These are phyloP conservation scores for Funneliformis caledonium DNA, from an alignment of 371 early-diverging fungal species.

Conservation along the genomic window DNA sequence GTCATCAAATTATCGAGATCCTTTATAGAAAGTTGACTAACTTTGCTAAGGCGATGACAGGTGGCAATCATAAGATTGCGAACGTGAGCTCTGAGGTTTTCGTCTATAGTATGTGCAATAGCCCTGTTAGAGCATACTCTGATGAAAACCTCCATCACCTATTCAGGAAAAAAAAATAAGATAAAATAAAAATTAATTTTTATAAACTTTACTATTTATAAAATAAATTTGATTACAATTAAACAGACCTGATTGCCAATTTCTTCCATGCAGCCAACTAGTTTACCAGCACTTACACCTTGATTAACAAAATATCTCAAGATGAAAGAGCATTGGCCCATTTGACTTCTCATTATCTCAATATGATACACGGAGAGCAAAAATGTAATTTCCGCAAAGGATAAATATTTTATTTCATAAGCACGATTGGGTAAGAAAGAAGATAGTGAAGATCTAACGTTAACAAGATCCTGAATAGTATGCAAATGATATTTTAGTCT, in stretches of 20 bases:
- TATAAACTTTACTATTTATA: neutral
- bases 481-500: neutral
- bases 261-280: conserved; percentile 73
- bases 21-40: conserved; percentile 64
- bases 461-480: conserved; percentile 33
- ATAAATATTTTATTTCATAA: conserved; percentile 66
- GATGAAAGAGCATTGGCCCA: conserved; percentile 73
- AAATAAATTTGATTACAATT: neutral
- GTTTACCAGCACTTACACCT: conserved; percentile 72
- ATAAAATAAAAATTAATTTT: neutral
- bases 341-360: conserved; percentile 77
- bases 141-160: conserved; percentile 56
- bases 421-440: conserved; percentile 56
- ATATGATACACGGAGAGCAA: conserved; percentile 84
- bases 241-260: conserved; percentile 67
- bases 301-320: conserved; percentile 86
- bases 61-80: conserved; percentile 65
- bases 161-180: conserved; percentile 5
- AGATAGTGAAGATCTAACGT: conserved; percentile 48
- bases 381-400: conserved; percentile 80
- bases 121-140: conserved; percentile 61
- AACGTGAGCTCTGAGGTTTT: conserved; percentile 59
- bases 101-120: conserved; percentile 54
- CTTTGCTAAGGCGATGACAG: conserved; percentile 71
- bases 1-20: conserved; percentile 59